Percentiles rank a stretch among this genome's conserved stretches.
These are phyloP conservation scores for Holtermanniella nyarrowii DNA, from an alignment of 768 basidiomycete species.

Conservation along the genomic window DNA sequence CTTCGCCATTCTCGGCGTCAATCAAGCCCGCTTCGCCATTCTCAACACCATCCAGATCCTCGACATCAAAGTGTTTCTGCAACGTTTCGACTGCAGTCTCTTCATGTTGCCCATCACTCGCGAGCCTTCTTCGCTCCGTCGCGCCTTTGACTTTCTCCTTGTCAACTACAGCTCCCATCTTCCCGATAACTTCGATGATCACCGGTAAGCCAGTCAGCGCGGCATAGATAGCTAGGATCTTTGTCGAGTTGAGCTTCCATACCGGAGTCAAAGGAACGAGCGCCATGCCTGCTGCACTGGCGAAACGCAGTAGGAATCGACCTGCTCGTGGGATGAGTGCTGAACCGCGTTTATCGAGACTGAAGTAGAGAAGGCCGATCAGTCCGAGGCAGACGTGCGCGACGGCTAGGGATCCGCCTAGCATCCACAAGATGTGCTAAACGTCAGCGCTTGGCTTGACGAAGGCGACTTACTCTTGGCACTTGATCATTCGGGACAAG, in stretches of 20 bases:
- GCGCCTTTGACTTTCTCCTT: neutral
- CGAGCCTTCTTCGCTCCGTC: neutral
- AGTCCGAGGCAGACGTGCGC: constrained; percentile 3
- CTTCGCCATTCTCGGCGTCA: neutral
- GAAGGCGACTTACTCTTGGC: neutral
- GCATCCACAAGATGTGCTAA: constrained; percentile 5
- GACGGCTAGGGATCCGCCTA: neutral
- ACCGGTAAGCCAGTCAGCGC: neutral
- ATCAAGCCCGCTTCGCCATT: neutral
- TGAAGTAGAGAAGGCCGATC: constrained; percentile 5
- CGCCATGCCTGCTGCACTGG: neutral
- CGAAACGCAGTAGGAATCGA: neutral
- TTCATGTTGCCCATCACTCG: too few species aligned
- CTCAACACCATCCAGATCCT: neutral
- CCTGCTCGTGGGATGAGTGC: neutral
- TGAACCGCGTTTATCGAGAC: constrained; percentile 2
- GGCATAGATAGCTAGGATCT: neutral
- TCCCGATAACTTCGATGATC: neutral
- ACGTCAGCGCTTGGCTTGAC: neutral
- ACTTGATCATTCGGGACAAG: neutral
- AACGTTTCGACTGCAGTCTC: neutral
- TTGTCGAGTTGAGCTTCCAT: neutral
- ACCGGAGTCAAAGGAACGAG: neutral
- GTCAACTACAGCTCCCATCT: neutral
- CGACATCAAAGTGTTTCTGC: neutral